Conservation (phyloP, 441 rosid species). For the Arabidopsis hybrid region DNA sequence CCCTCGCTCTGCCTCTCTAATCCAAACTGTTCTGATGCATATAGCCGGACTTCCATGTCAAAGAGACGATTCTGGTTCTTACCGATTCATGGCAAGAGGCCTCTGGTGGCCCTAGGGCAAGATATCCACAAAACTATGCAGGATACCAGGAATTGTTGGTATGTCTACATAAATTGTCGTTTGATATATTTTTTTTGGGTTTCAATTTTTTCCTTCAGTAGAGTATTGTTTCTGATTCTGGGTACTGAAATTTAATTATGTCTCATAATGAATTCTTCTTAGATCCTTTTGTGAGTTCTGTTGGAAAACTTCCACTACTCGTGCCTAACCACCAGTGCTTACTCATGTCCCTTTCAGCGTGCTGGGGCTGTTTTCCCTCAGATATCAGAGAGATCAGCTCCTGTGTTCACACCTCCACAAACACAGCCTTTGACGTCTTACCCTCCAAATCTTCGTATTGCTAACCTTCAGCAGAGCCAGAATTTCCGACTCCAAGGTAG, state of each 20-base stretch:
- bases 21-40: constrained; percentile 42
- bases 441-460: constrained; percentile 75
- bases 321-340: constrained; percentile 22
- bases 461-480: constrained; percentile 80
- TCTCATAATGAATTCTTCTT: not conserved
- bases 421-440: constrained; percentile 86
- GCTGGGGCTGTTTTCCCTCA: constrained; percentile 98
- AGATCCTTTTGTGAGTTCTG: constrained; percentile 19
- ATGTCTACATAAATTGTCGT: constrained; percentile 42
- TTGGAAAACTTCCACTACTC: constrained; percentile 17
- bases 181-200: not conserved
- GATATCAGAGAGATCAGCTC: constrained; percentile 87
- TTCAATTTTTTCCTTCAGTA: no score
- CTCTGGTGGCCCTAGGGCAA: constrained; percentile 92
- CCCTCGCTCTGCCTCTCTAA: constrained; percentile 8
- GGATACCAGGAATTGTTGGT: constrained; percentile 99
- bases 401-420: constrained; percentile 95
- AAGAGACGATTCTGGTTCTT: constrained; percentile 88
- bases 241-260: not conserved
- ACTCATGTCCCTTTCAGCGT: constrained; percentile 64
- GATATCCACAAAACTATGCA: constrained; percentile 95
- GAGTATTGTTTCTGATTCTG: constrained; percentile 18
- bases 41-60: constrained; percentile 89
- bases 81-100: constrained; percentile 99
- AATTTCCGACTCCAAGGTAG: constrained; percentile 89